phyloP scores from a whole-genome alignment of 495 filamentous ascomycete species.

The Hypoxylon lienhwacheense region DNA sequence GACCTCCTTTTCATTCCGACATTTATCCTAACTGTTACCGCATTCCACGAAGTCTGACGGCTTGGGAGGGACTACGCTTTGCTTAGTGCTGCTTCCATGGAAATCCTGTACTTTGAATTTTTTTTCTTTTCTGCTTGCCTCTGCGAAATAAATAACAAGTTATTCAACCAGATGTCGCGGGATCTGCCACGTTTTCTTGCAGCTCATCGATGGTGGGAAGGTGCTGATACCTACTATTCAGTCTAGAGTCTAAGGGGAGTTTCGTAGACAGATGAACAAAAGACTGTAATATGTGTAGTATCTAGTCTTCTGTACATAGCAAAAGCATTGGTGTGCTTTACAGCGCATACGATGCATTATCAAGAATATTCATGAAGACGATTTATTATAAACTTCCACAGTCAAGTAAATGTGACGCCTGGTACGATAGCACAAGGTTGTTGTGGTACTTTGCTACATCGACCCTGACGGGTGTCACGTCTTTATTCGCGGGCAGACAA shows the following conservation, averaged over 20 bases:
- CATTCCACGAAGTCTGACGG: conserved; percentile 4
- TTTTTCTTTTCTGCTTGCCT: conserved; percentile 22
- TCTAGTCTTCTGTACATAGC: conserved; percentile 26
- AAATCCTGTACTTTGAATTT: conserved; percentile 22
- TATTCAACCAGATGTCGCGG: neutral
- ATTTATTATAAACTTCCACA: conserved; percentile 7
- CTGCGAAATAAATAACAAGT: conserved; percentile 7
- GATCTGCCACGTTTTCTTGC: conserved; percentile 18
- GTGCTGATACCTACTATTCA: conserved; percentile 18
- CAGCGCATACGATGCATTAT: conserved; percentile 12
- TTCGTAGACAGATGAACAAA: conserved; percentile 9
- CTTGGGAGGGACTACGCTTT: conserved; percentile 3
- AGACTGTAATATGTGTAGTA: conserved; percentile 27
- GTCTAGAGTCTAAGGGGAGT: conserved; percentile 15
- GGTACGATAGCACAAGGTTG: neutral
- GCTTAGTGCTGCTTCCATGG: conserved; percentile 7
- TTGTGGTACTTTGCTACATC: too few relatives aligned
- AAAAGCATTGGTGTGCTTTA: conserved; percentile 19
- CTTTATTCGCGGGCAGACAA: too few relatives aligned
- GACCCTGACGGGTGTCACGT: too few relatives aligned
- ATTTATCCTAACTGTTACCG: conserved; percentile 9
- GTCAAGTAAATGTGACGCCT: neutral
- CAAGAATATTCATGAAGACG: conserved; percentile 10
- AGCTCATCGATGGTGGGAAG: conserved; percentile 9
- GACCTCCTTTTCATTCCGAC: conserved; percentile 19